Conservation (phyloP, 495 filamentous ascomycete species). For the Daldinia caldariorum region DNA sequence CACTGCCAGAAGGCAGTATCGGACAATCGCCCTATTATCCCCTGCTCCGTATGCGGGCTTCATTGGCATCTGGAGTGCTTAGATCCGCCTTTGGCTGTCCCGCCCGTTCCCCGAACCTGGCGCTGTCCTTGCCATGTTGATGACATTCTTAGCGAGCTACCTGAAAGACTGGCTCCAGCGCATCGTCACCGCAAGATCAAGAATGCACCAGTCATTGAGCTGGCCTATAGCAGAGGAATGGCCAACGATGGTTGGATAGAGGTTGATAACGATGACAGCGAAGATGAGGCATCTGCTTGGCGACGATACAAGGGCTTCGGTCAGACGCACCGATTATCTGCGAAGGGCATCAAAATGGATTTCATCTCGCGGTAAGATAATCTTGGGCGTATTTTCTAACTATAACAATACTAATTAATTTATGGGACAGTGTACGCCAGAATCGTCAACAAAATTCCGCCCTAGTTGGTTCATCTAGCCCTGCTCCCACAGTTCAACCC, state of each 20-base stretch:
- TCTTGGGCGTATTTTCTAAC: not conserved
- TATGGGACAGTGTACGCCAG: conserved; percentile 43
- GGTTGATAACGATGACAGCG: conserved; percentile 67
- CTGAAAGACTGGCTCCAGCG: conserved; percentile 56
- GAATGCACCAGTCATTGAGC: conserved; percentile 56
- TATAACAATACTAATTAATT: conserved; percentile 33
- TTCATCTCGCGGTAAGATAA: conserved; percentile 68
- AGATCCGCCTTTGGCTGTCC: conserved; percentile 81
- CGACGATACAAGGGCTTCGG: conserved; percentile 60
- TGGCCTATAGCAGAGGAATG: conserved; percentile 65
- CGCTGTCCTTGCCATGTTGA: conserved; percentile 89
- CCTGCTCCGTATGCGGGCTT: conserved; percentile 82
- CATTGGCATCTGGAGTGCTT: conserved; percentile 93
- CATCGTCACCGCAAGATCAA: conserved; percentile 65
- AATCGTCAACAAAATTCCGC: conserved; percentile 36
- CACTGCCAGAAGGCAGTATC: conserved; percentile 69
- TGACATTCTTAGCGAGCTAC: conserved; percentile 56
- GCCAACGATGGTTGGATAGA: conserved; percentile 84
- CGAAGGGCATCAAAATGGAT: conserved; percentile 78
- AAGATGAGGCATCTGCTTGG: conserved; percentile 59
- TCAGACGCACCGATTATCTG: conserved; percentile 72
- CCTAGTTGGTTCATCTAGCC: conserved; percentile 30
- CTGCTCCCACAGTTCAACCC: conserved; percentile 31
- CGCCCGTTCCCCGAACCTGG: conserved; percentile 78
- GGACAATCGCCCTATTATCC: conserved; percentile 70